Base-by-base conservation (phyloP, 306 rosid species). In the Purshia tridentata region DNA sequence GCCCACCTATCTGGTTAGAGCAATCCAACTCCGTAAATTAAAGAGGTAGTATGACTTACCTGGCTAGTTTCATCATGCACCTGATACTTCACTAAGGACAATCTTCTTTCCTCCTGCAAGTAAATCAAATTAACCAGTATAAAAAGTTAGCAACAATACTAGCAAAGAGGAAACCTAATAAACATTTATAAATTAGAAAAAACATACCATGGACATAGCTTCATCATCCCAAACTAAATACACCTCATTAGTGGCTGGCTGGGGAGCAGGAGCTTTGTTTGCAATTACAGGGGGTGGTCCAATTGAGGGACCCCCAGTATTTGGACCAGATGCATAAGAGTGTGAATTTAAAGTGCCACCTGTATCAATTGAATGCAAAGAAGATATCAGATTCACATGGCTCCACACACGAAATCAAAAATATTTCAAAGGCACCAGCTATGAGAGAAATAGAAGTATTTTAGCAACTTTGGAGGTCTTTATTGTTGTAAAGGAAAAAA, bases 51-150 rank as follows among this genome's bases (percentile, higher is more conserved):
- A 88, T 78, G 82, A 95, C 99, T 95, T 95, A 95, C 99, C 99
- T 95, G 99, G 99, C 97, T 95, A 91, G 84, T 90, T 91, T 95
- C 99, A 88, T 95, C 99, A 90, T 95, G 99, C 87, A 95, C 98
- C 99, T 95, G 99, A 90, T 90, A 95, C 88, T 88, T 90, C 29
- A 78, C 78, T 70, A 91, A 74, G 61, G 97, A 90, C 96, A 90
- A 87, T 88, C 99, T 90, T 88, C 99, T 88, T 84, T 95, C 99
- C 90, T 95, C 99, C 99, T 95, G 89, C 83, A 88, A 67, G 47
- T 54, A 22, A 52, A 29, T 65, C n/a, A 20, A 58, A 35, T 29
- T 67, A 65, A 56, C 72, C 76, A 70, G 55, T 61, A 48, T 71
- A 79, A 75, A 19, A 70, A 65, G 63, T 50, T 22, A 74, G 70